These are phyloP conservation scores for Saccharomycodes ludwigii DNA, from an alignment of 805 yeast genomes.

Conservation along the genomic window DNA sequence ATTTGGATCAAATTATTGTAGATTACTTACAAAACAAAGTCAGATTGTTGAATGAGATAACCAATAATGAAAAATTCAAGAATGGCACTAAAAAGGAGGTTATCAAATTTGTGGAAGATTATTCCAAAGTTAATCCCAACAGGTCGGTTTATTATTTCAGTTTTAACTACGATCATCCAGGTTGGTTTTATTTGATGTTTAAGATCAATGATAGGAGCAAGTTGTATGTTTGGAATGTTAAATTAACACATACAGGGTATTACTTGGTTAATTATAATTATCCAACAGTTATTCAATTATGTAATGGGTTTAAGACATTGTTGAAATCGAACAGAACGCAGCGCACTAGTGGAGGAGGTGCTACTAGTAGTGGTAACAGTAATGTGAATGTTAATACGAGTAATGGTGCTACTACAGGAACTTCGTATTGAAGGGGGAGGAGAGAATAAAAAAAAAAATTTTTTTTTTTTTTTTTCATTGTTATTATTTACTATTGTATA, in stretches of 20 bases:
- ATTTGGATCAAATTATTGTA: constrained; percentile 86
- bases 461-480: background rate
- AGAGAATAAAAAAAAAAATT: background rate
- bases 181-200: constrained; percentile 83
- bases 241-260: constrained; percentile 80
- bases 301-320: constrained; percentile 87
- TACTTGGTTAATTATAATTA: constrained; percentile 68
- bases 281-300: constrained; percentile 77
- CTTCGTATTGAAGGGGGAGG: background rate
- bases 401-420: constrained; percentile 2
- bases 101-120: constrained; percentile 75
- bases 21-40: constrained; percentile 78
- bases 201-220: constrained; percentile 62
- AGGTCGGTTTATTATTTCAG: constrained; percentile 87
- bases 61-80: constrained; percentile 78
- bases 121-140: constrained; percentile 81
- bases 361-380: too few relatives aligned
- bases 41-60: constrained; percentile 72
- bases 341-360: too few relatives aligned
- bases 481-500: too few relatives aligned
- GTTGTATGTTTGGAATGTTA: constrained; percentile 79
- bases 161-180: constrained; percentile 81
- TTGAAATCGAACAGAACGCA: constrained; percentile 24
- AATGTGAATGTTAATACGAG: constrained; percentile 4
- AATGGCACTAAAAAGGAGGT: constrained; percentile 71